Conservation (phyloP, 495 filamentous ascomycete genomes). For the Paragyromitra xinjiangensis region DNA sequence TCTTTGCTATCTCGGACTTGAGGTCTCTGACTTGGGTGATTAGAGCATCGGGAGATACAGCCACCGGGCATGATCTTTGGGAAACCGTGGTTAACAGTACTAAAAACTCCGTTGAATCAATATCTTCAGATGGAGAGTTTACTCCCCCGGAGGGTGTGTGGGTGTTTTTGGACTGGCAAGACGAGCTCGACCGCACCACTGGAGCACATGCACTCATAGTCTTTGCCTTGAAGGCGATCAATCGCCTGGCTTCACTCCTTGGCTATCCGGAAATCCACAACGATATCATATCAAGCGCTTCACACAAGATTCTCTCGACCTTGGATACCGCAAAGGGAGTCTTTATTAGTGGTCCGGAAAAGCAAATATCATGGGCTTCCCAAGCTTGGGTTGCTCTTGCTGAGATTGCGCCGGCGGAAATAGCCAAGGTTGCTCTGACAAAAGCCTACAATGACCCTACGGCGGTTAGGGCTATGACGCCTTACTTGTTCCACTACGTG, state of each 20-base stretch:
- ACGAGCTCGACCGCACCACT: conserved; percentile 46
- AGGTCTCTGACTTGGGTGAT: neutral
- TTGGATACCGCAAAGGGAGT: conserved; percentile 35
- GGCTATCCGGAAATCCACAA: conserved; percentile 38
- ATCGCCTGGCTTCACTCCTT: conserved; percentile 47
- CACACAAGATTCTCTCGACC: conserved; percentile 3
- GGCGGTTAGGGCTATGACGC: conserved; percentile 49
- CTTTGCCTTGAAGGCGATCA: conserved; percentile 51
- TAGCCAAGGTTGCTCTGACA: conserved; percentile 32
- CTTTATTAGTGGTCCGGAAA: conserved; percentile 47
- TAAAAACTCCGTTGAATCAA: conserved; percentile 24
- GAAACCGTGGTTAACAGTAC: conserved; percentile 49
- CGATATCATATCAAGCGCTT: conserved; percentile 37
- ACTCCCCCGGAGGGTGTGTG: conserved; percentile 30
- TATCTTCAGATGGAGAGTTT: conserved; percentile 44
- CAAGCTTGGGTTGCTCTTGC: conserved; percentile 55
- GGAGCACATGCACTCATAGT: conserved; percentile 55
- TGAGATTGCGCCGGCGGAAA: conserved; percentile 34
- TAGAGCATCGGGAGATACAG: conserved; percentile 50
- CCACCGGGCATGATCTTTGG: conserved; percentile 53
- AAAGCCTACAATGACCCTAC: conserved; percentile 44
- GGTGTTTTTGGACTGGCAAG: conserved; percentile 57
- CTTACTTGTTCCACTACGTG: conserved; percentile 22
- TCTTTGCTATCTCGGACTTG: neutral
- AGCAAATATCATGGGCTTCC: conserved; percentile 51